Conservation (phyloP, 1,284 basidiomycete species). For the Apiotrichum veenhuisii region DNA sequence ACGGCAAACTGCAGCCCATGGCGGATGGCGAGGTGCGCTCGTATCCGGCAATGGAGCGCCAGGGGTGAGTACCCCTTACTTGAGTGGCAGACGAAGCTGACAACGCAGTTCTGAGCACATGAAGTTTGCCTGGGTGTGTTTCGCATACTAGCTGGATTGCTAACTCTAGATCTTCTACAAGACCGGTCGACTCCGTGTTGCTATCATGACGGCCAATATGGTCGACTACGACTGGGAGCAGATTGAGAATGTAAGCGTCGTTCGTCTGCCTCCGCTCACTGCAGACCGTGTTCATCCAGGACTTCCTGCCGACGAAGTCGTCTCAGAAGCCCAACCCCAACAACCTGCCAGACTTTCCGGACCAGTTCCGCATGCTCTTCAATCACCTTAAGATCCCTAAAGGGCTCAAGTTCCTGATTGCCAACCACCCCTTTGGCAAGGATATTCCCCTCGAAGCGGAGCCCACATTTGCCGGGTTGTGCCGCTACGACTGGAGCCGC, state of each 20-base stretch:
- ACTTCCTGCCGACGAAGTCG: conserved; percentile 32
- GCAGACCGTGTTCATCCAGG: conserved; percentile 49
- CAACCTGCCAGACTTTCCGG: conserved; percentile 31
- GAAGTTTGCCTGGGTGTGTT: conserved; percentile 45
- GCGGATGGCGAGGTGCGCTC: conserved; percentile 23
- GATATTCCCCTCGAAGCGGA: conserved; percentile 25
- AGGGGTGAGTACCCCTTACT: conserved; percentile 35
- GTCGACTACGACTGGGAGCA: conserved; percentile 45
- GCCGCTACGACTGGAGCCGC: conserved; percentile 42
- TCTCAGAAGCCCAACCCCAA: background rate
- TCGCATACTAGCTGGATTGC: background rate
- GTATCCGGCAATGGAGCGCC: conserved; percentile 37
- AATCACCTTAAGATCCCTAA: conserved; percentile 39
- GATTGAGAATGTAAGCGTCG: conserved; percentile 47
- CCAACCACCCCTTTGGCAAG: conserved; percentile 28
- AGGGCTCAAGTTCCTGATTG: conserved; percentile 28
- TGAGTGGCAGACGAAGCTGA: background rate
- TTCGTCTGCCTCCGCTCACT: background rate
- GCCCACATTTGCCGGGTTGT: conserved; percentile 22
- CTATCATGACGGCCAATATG: conserved; percentile 46
- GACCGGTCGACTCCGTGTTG: conserved; percentile 44
- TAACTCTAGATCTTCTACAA: conserved; percentile 45
- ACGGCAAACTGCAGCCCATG: conserved; percentile 35
- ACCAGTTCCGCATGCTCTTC: conserved; percentile 39
- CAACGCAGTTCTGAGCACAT: conserved; percentile 30